Conservation (phyloP, 257 asterid species). For the Misopates orontium region DNA sequence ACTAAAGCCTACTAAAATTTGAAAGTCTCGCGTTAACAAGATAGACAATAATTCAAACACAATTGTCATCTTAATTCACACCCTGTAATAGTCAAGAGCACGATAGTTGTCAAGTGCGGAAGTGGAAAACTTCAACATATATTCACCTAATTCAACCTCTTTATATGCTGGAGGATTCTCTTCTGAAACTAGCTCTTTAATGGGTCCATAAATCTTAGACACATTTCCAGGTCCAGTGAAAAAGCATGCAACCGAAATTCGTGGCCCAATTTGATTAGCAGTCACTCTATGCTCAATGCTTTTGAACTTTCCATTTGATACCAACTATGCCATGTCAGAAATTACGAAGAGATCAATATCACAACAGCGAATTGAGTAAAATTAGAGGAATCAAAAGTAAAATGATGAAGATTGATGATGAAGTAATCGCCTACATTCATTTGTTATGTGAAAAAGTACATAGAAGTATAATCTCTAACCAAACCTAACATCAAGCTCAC, state of each 20-base stretch:
- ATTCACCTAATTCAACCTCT: conserved; percentile 32
- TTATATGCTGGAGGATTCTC: conserved; percentile 39
- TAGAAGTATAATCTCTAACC: too few relatives aligned
- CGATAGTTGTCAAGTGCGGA: conserved; percentile 39
- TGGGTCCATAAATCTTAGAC: conserved; percentile 34
- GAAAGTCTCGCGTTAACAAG: too few relatives aligned
- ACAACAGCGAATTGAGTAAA: too few relatives aligned
- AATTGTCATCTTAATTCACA: conserved; percentile 10
- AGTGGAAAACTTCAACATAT: background rate
- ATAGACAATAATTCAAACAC: too few relatives aligned
- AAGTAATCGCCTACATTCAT: too few relatives aligned
- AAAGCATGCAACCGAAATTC: conserved; percentile 42
- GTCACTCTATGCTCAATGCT: conserved; percentile 38
- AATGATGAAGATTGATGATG: too few relatives aligned
- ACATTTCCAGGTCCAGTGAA: conserved; percentile 18
- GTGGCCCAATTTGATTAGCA: conserved; percentile 38
- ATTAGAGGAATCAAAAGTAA: too few relatives aligned
- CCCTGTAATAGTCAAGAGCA: conserved; percentile 32
- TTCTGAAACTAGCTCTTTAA: conserved; percentile 41
- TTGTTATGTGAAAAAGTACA: too few relatives aligned
- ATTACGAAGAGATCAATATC: too few relatives aligned
- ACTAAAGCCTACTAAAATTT: too few relatives aligned
- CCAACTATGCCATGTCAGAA: conserved; percentile 23
- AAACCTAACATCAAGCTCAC: too few relatives aligned
- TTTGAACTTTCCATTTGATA: conserved; percentile 38